These are phyloP conservation scores for Graphiopsis chlorocephala DNA, from an alignment of 2,329 filamentous ascomycete species.

Conservation along the genomic window DNA sequence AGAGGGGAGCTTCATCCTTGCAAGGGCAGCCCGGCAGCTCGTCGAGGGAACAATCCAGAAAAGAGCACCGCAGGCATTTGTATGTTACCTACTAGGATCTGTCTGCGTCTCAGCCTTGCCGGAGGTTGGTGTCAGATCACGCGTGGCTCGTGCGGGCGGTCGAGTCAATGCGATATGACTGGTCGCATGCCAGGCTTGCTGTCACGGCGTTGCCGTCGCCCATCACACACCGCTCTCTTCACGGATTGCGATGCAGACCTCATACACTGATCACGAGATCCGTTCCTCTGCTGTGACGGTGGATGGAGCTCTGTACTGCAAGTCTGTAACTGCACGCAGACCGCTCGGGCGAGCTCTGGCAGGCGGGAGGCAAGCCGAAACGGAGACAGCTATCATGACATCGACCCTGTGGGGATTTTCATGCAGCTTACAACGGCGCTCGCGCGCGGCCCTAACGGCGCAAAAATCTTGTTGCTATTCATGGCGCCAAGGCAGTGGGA, in stretches of 20 bases:
- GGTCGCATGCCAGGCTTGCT: background rate
- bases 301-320: background rate
- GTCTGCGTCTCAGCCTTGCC: slow-evolving; percentile 11
- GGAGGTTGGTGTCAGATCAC: slow-evolving; percentile 10
- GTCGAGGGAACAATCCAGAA: slow-evolving; percentile 7
- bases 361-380: background rate
- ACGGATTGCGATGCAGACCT: background rate
- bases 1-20: background rate
- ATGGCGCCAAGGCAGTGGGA: background rate
- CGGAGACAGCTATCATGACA: slow-evolving; percentile 5
- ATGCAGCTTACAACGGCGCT: slow-evolving; percentile 12
- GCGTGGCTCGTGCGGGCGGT: slow-evolving; percentile 3
- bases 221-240: slow-evolving; percentile 7
- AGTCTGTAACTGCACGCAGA: background rate
- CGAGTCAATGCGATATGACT: slow-evolving; percentile 3
- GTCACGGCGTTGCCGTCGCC: background rate
- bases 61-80: slow-evolving; percentile 14
- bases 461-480: slow-evolving; percentile 10
- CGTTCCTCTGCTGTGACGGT: background rate
- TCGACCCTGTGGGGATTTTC: slow-evolving; percentile 5
- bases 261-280: slow-evolving; percentile 1
- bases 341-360: background rate
- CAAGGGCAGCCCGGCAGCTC: background rate
- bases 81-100: background rate
- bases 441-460: background rate